These are phyloP conservation scores for Kwoniella sp. DNA, from an alignment of 768 basidiomycete genomes.

Conservation along the genomic window DNA sequence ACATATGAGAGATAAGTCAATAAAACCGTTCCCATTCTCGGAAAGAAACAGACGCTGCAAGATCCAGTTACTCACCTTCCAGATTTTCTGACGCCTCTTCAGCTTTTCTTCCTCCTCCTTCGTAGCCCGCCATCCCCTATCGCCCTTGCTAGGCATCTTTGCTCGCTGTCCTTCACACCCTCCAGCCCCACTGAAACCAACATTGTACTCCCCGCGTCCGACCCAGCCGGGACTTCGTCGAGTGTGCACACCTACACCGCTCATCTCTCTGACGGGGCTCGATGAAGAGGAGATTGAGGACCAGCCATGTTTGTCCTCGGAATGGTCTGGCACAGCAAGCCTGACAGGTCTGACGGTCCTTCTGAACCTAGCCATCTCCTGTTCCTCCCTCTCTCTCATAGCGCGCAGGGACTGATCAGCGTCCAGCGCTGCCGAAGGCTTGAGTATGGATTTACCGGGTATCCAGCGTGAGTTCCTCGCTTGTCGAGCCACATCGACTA, in stretches of 20 bases:
- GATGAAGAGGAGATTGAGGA: constrained; percentile 12
- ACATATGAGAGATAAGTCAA: not conserved
- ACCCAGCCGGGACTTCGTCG: constrained; percentile 29
- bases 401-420: constrained; percentile 22
- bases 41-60: too few species aligned
- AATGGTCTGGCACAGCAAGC: constrained; percentile 18
- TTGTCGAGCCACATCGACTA: constrained; percentile 12
- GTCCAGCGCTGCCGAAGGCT: constrained; percentile 17
- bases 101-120: constrained; percentile 31
- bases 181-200: constrained; percentile 4
- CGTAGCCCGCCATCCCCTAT: constrained; percentile 18
- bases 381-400: constrained; percentile 35
- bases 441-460: constrained; percentile 29
- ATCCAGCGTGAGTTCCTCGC: constrained; percentile 24
- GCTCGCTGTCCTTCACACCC: constrained; percentile 12
- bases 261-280: constrained; percentile 18
- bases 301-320: constrained; percentile 15
- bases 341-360: constrained; percentile 17
- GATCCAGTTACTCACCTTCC: constrained; percentile 28
- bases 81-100: constrained; percentile 32
- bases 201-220: constrained; percentile 26
- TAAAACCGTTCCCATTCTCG: too few species aligned
- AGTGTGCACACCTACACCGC: constrained; percentile 2
- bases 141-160: constrained; percentile 10
- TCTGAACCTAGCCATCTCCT: constrained; percentile 42